A percentile compares a stretch with the other conserved stretches of the same genome.
phyloP scores from a whole-genome alignment of 208 protist genomes.

The Trypanosoma congolense region DNA sequence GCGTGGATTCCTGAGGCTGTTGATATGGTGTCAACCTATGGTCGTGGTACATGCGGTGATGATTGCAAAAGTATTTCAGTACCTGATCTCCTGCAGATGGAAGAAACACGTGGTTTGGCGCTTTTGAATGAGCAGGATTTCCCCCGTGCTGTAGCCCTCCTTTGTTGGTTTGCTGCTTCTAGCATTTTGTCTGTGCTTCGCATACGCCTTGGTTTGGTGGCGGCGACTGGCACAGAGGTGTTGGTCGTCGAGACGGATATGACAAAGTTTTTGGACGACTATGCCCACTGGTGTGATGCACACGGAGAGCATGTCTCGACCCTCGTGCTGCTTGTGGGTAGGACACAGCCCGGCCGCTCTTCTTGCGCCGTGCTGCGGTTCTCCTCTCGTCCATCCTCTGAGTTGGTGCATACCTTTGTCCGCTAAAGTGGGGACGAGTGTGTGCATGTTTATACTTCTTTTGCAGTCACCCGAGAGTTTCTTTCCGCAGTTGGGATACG shows the following conservation, averaged over 20 bases:
- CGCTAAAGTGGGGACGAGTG: background rate
- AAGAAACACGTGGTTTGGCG: background rate
- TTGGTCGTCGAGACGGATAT: conserved; percentile 5
- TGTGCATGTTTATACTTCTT: conserved; percentile 1
- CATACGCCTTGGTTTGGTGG: conserved; percentile 9
- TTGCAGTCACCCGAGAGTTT: too few relatives aligned
- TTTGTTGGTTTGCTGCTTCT: conserved; percentile 20
- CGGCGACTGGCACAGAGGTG: background rate
- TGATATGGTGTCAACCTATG: conserved; percentile 8
- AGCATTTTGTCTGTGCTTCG: conserved; percentile 15
- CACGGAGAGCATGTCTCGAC: background rate
- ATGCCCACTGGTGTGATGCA: background rate
- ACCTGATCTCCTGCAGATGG: conserved; percentile 1
- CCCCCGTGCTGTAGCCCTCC: conserved; percentile 10
- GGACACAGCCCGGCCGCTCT: background rate
- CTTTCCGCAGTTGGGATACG: too few relatives aligned
- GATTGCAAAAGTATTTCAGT: background rate
- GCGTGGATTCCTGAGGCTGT: conserved; percentile 29
- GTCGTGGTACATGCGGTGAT: too few relatives aligned
- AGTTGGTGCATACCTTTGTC: too few relatives aligned
- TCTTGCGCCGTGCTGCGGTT: conserved; percentile 15
- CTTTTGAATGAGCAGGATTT: conserved; percentile 7
- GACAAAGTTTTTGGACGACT: conserved; percentile 8
- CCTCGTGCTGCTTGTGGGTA: background rate
- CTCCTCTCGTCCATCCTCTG: conserved; percentile 2